A percentile compares a stretch with the other conserved stretches of the same genome.
Evolutionary conservation across 495 filamentous ascomycete species (phyloP).

Genomic region (Thozetella sp.): DNA sequence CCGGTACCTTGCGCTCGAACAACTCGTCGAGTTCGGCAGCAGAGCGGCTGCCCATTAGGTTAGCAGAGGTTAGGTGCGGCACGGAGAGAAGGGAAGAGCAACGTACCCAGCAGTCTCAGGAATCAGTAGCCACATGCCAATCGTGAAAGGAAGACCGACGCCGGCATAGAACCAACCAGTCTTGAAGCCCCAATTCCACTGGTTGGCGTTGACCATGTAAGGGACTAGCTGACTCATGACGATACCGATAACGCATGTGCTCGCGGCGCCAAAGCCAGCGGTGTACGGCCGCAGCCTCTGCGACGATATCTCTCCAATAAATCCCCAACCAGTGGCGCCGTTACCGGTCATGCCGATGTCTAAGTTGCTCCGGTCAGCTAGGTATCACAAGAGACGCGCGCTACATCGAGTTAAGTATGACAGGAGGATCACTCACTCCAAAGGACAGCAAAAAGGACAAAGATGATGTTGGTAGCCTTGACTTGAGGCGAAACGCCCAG

Average conservation of each 20-base stretch:
- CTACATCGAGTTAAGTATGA: background rate
- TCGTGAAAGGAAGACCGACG: background rate
- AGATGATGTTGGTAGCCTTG: constrained; percentile 5
- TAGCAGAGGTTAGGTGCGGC: background rate
- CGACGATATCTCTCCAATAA: constrained; percentile 14
- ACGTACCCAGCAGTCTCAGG: background rate
- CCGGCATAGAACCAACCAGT: background rate
- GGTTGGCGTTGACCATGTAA: background rate
- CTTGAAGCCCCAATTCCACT: background rate
- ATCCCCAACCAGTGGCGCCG: constrained; percentile 13
- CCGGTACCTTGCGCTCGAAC: constrained; percentile 50
- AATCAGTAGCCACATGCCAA: background rate
- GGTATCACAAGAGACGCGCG: background rate
- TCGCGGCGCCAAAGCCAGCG: background rate
- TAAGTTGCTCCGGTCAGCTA: background rate
- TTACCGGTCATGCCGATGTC: constrained; percentile 8
- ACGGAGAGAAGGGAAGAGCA: background rate
- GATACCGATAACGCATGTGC: background rate
- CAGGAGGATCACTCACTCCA: background rate
- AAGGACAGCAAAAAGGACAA: constrained; percentile 5
- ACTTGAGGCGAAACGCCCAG: constrained; percentile 1
- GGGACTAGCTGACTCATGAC: background rate
- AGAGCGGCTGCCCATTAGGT: background rate
- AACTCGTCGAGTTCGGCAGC: constrained; percentile 54
- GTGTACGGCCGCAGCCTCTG: constrained; percentile 6